Base-by-base conservation (phyloP, 371 early-diverging fungal species). In the Actinomortierella wolfii region DNA sequence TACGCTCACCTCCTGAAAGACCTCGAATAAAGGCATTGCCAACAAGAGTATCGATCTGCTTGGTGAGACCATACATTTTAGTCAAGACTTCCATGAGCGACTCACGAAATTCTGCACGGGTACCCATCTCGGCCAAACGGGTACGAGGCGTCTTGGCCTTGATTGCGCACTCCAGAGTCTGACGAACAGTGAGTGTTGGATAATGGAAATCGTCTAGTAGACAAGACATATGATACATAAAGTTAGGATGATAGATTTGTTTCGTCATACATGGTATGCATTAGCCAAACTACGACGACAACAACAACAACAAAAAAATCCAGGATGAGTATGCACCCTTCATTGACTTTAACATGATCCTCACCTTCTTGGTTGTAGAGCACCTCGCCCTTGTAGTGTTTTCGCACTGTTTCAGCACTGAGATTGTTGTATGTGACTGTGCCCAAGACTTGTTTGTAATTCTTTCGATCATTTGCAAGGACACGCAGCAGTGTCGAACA, bases 1-100 rank as follows among this genome's bases (percentile, higher is more conserved):
- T 92, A 67, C 86, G 79, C 77, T 84, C 92, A 63, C 92, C 93
- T 55, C 85, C 93, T 18, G 83, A 83, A 23, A 90, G 79, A 54
- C 92, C 91, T 61, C 88, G 86, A 45, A 86, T 64, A 52, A 81
- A 81, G 0, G 84, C 88, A 54, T 91, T 85, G 34, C 94, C 94
- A 20, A 93, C 88, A 47, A 86, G 74, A 1, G 89, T 84, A 73
- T 92, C 73, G 48, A 83, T 80, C 67, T 83, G 83, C 51, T 84
- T 81, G 28, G 80, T 78, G 39, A 89, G 74, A 28, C 87, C 84
- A 17, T 87, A 69, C 77, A 83, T 73, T 44, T 80, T 79, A 26
- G 79, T 67, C 9, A 82, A 68, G 77, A 77, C 74, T 18, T 76
- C 76, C 18, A 81, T 71, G 39, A 83, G 54, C 50, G 78, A 77